Base-by-base conservation (phyloP, 116 monocot species). In the Phalaenopsis hybrid region DNA sequence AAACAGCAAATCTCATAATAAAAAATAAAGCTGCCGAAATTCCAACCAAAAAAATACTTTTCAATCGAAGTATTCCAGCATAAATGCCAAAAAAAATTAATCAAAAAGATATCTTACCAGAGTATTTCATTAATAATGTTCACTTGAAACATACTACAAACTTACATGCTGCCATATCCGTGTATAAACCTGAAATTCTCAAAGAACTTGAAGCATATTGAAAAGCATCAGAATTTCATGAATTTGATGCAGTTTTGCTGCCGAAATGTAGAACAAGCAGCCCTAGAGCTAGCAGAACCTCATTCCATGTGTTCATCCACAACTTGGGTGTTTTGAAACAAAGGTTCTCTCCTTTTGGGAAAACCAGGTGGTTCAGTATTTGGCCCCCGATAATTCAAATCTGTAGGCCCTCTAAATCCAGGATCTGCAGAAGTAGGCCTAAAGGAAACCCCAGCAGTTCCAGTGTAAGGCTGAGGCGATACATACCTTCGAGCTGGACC, bases 341-440 rank as follows among this genome's bases (percentile, higher is more conserved):
- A 82, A 5, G 79, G 48, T 9, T 96, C 96, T 74, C 96, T 94
- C 80, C 93, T 88, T 78, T 86, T 86, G 44, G 88, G 81, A 75
- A 96, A 92, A 6, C 87, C 94, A 18, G 88, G 44, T 50, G 89
- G 51, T 37, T 94, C 96, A 11, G 90, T 65, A 70, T 37, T 83
- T 61, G 83, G 86, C 5, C 85, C 93, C 74, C 93, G 84, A 85
- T 83, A 94, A 74, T 87, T 94, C 81, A 96, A 69, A 43, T 95
- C 92, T 5, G 82, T 37, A 58, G 76, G 34, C n/a, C 84, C 85
- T 84, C 86, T 85, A 59, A 88, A 87, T 50, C 82, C 82, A 74
- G 92, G 78, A 75, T 94, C 94, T 4, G 88, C 74, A 68, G 92
- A 73, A 69, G 9, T 72, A 51, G 88, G 81, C 83, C 91, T 86